phyloP scores from a whole-genome alignment of 768 basidiomycete genomes.

The Hygrophorus pudorinus region DNA sequence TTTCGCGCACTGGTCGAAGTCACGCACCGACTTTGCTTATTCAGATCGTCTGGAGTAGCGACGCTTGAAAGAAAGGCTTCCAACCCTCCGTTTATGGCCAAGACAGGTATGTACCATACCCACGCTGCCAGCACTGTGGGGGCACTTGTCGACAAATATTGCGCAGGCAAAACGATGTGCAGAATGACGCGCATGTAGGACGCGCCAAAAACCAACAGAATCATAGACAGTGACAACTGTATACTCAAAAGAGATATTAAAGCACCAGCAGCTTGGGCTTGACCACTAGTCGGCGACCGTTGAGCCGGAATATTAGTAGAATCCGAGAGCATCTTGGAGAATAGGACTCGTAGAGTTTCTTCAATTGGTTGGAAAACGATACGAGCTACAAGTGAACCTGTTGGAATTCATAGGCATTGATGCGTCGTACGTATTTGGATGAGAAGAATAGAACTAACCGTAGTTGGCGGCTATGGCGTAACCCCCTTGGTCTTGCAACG shows the following conservation, averaged over 20 bases:
- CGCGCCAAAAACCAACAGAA: constrained; percentile 68
- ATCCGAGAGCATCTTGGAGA: constrained; percentile 51
- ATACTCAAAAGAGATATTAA: constrained; percentile 53
- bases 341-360: constrained; percentile 83
- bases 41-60: constrained; percentile 57
- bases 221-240: constrained; percentile 54
- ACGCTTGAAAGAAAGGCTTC: constrained; percentile 87
- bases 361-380: constrained; percentile 94
- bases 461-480: constrained; percentile 96
- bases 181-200: constrained; percentile 64
- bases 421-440: neutral
- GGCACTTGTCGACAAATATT: constrained; percentile 70
- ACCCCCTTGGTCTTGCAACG: constrained; percentile 82
- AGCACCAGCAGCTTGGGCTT: constrained; percentile 34
- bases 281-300: constrained; percentile 4
- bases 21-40: constrained; percentile 51
- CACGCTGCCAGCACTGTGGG: constrained; percentile 70
- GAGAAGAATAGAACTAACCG: constrained; percentile 36
- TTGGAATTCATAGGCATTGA: neutral
- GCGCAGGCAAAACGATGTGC: constrained; percentile 57
- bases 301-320: constrained; percentile 4
- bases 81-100: constrained; percentile 83
- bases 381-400: constrained; percentile 87
- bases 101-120: constrained; percentile 81
- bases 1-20: neutral